phyloP scores from a whole-genome alignment of 176 grass and related monocot genomes.

The Musa beccarii region DNA sequence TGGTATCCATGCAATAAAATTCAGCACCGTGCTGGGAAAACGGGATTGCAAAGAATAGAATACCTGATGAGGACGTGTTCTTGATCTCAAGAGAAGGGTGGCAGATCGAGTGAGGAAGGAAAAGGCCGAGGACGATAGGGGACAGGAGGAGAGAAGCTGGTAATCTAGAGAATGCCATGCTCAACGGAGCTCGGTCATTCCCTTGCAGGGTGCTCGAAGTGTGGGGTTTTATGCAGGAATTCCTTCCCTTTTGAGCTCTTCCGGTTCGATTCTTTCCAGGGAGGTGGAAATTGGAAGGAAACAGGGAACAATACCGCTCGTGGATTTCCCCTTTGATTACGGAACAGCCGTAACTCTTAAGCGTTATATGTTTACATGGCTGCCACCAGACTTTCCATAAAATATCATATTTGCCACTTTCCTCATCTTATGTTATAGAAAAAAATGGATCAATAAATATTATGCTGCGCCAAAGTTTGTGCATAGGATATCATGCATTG shows the following conservation, averaged over 20 bases:
- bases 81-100: constrained; percentile 2
- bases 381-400: too few species aligned
- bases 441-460: too few species aligned
- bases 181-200: neutral
- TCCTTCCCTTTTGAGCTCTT: neutral
- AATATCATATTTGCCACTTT: too few species aligned
- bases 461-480: too few species aligned
- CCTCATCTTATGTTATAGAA: too few species aligned
- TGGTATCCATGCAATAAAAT: neutral
- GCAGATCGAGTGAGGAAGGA: constrained; percentile 6
- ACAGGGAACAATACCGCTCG: neutral
- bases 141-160: constrained; percentile 12
- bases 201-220: neutral
- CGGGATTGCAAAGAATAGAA: neutral
- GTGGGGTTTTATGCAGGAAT: neutral
- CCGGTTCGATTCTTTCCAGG: neutral
- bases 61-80: constrained; percentile 19
- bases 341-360: neutral
- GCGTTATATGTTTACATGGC: too few species aligned
- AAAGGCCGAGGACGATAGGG: constrained; percentile 17
- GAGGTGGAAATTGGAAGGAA: neutral
- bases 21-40: neutral
- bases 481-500: too few species aligned
- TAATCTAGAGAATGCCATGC: constrained; percentile 3
- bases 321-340: neutral